A percentile compares a stretch with the other conserved stretches of the same genome.
These are phyloP conservation scores for Baeospora myosura DNA, from an alignment of 1,284 basidiomycete genomes.

Conservation along the genomic window DNA sequence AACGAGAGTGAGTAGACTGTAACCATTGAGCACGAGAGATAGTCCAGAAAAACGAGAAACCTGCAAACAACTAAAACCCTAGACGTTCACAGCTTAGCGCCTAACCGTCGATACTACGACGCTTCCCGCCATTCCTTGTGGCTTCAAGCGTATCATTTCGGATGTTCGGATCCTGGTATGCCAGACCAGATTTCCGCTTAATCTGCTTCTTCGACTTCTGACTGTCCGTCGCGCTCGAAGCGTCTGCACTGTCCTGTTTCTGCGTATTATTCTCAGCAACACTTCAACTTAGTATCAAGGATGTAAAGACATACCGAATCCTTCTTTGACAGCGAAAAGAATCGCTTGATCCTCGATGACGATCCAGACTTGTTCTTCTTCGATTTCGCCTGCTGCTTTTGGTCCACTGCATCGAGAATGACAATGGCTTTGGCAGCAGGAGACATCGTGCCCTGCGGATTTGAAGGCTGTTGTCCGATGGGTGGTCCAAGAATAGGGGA, in stretches of 20 bases:
- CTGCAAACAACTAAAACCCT: too few relatives aligned
- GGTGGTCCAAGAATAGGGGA: too few relatives aligned
- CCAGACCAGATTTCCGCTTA: conserved; percentile 2
- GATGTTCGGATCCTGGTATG: neutral
- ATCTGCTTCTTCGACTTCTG: conserved; percentile 6
- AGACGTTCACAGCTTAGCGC: too few relatives aligned
- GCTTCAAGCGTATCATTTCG: conserved; percentile 10
- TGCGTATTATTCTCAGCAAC: neutral
- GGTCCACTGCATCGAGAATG: conserved; percentile 48
- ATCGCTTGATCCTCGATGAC: conserved; percentile 23
- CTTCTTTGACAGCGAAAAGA: conserved; percentile 34
- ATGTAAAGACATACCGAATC: conserved; percentile 24
- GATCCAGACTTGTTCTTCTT: conserved; percentile 19
- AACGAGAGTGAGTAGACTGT: too few relatives aligned
- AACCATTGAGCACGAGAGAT: too few relatives aligned
- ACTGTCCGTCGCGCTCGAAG: too few relatives aligned
- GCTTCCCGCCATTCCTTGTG: conserved; percentile 8
- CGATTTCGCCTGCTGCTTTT: conserved; percentile 31
- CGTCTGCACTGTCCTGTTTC: conserved; percentile 6
- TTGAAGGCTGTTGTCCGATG: too few relatives aligned
- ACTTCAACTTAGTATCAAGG: neutral
- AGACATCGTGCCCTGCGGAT: conserved; percentile 24
- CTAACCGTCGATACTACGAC: conserved; percentile 11
- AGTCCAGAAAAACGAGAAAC: too few relatives aligned
- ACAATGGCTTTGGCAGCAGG: conserved; percentile 53